Percentiles rank a stretch among this genome's conserved stretches.
Conservation (phyloP, 2,329 filamentous ascomycete genomes). For the Ramularia endophylla region DNA sequence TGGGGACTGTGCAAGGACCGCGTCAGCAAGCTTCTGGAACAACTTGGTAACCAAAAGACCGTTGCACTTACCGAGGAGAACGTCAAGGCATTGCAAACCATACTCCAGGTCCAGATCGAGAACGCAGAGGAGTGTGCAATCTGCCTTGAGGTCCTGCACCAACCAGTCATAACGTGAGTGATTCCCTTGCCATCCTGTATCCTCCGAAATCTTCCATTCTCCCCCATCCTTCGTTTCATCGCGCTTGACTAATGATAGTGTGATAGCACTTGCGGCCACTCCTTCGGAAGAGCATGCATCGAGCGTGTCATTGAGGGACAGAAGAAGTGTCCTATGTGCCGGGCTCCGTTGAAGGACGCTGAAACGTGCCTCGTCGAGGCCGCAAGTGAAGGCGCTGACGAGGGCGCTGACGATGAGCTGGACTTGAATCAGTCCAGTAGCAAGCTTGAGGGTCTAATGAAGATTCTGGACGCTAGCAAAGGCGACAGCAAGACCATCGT, state of each 20-base stretch:
- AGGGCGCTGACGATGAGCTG: conserved; percentile 39
- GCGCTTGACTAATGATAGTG: no score
- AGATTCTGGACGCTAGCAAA: conserved; percentile 65
- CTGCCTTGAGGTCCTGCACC: conserved; percentile 66
- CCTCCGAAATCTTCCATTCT: no score
- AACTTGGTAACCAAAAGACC: conserved; percentile 61
- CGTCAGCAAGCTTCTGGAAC: conserved; percentile 61
- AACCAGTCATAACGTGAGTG: conserved; percentile 65
- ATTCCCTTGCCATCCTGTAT: no score
- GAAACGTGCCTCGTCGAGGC: conserved; percentile 59
- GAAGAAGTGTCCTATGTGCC: conserved; percentile 79
- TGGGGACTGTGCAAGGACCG: conserved; percentile 76
- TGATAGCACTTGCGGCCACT: conserved; percentile 62
- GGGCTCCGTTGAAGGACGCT: conserved; percentile 55
- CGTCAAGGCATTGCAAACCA: conserved; percentile 62
- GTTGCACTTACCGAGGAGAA: conserved; percentile 70
- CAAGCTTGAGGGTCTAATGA: conserved; percentile 74
- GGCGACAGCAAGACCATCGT: conserved; percentile 62
- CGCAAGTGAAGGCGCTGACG: conserved; percentile 46
- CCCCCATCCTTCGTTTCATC: no score
- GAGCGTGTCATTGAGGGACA: conserved; percentile 66
- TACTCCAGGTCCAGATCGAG: conserved; percentile 71
- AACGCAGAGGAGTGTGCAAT: conserved; percentile 77
- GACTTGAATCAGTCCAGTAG: conserved; percentile 64
- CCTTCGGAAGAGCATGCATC: conserved; percentile 71